Evolutionary conservation across 2,329 filamentous ascomycete genomes (phyloP), one percentile per base, ranked within the genome.

Genomic region (Ploettnerulaceae sp.): DNA sequence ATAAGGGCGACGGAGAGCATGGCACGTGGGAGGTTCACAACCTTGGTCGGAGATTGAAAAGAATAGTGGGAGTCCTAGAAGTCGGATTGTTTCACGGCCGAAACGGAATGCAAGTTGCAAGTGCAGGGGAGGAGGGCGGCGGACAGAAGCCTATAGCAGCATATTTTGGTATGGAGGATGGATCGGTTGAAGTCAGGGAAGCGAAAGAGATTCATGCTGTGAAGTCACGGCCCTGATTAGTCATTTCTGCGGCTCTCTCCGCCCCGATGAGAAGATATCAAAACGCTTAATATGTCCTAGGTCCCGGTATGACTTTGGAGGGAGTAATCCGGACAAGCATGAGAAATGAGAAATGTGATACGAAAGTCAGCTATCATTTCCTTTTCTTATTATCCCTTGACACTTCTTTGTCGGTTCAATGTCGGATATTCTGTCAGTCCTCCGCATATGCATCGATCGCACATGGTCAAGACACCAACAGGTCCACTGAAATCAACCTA

Each of bases 141-240:
- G 89, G 87, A 1, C 89, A 96, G 70, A 95, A 91, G 70, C 93
- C 93, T 0, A 77, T 96, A 9, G 89, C 89, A 21, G 90, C 89
- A 18, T 98, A 97, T 70, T 98, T 97, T 68, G 93, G 93, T 26
- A 86, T 93, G 80, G 78, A 84, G 34, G 86, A 88, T 61, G 86
- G 86, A 3, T 73, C 71, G 8, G 82, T 86, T 11, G 69, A 82
- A 59, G 71, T 83, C 37, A 64, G 72, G 54, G 66, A 63, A 50
- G 71, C 71, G 12, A 63, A 60, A 26, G 61, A 63, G 20, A 41
- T 59, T 28, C 41, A 46, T 37, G 55, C 55, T 8, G 49, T 58
- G 9, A 62, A 61, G 45, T 61, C 60, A 41, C 49, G 49, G 29
- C 57, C 58, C 44, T 50, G 38, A 47, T 14, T 6, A 31, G 5